Evolutionary conservation across 805 yeast species (phyloP), one percentile per base, ranked within the genome.

Genomic region (Wickerhamomyces kurtzmanii): DNA sequence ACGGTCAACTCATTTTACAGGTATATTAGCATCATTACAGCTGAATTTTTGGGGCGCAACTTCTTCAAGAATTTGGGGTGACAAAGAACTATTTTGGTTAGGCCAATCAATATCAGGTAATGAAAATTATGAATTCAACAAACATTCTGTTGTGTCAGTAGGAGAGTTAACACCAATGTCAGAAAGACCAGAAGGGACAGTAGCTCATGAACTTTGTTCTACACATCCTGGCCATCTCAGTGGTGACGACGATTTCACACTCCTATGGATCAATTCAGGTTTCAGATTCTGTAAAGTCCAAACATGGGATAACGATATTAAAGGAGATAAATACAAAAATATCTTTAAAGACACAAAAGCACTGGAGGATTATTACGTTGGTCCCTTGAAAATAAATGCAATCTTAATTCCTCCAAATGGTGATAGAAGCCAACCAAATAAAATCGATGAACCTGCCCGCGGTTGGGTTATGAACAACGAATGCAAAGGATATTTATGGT

Each of bases 41-140:
- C 12, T 45, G 31, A 46, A 43, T 15, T 32, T 39, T 12, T 33
- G 40, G 29, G 30, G 27, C 28, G 37, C 38, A 13, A 29, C 37
- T 14, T 32, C 38, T n/a, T 43, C 45, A 12, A 24, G 28, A 25
- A 38, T 75, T 8, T 79, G 81, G 65, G 87, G 87, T 18, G 87
- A 78, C 38, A 79, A 79, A 40, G 86, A 79, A 45, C 55, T 77
- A 40, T 70, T 75, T 38, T 76, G 85, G 85, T 42, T 78, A 21
- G 79, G 78, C 3, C 67, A 74, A 47, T 31, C 62, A 8, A 48
- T 59, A 21, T 36, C 49, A 7, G 57, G 56, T 9, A 43, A 48
- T 23, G 43, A 39, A 28, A 46, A 45, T 17, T 57, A 54, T 38
- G 28, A 17, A 19, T 38, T 38, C 16, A 38, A 38, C 23, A 31